Base-by-base conservation (phyloP, 2,329 filamentous ascomycete genomes). In the Calycina marina region DNA sequence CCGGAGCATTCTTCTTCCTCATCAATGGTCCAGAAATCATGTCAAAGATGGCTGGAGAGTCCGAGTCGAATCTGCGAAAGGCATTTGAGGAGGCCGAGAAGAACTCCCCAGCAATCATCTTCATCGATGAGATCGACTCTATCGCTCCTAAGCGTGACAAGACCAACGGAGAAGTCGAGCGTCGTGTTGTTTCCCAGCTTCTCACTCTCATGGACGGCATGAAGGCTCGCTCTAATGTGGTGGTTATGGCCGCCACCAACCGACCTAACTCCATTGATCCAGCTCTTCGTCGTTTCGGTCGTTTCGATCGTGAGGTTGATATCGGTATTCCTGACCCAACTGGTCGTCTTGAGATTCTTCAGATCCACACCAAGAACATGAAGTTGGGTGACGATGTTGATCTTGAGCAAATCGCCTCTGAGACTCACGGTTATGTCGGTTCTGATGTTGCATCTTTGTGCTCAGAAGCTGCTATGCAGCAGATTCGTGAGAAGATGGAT, bases 331-430 rank as follows among this genome's bases (percentile, higher is more conserved):
- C 90, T 33, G 90, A 96, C 63, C 90, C 90, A 31, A 96, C 88
- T 50, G 90, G 90, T 43, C 90, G 90, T 71, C 80, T 98, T 22
- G 90, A 98, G 70, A 96, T 98, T 54, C 77, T 98, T 40, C 84
- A 93, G 61, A 98, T 98, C 47, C 90, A 98, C 72, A 98, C 90
- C 60, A 98, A 98, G 79, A 98, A 98, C 73, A 98, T 98, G 90
- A 98, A 98, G 70, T 74, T 98, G 40, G 85, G 63, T 38, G 90
- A 96, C 37, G 90, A 96, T 49, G 90, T 98, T 40, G 90, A 98
- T 52, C 73, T 98, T 27, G 88, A 94, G 67, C 78, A 85, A 52
- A 94, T 98, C 52, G 90, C 90, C 34, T 75, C 90, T 17, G 90
- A 98, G 67, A 98, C 90, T 28, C 90, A 98, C 66, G 90, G 90